Evolutionary conservation across 768 basidiomycete species (phyloP).

Genomic region (Guyanaporus albipodus): DNA sequence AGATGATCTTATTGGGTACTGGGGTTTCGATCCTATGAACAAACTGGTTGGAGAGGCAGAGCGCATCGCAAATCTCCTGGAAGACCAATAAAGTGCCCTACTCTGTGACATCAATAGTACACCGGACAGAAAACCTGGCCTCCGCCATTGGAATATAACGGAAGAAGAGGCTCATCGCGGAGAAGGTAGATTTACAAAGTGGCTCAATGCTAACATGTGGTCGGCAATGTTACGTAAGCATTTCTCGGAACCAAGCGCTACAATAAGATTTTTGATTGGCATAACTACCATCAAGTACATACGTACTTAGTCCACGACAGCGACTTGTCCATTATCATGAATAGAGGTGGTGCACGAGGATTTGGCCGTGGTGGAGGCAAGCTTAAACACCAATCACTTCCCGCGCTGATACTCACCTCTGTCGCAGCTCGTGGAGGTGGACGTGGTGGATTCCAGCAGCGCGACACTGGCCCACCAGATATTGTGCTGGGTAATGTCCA

Average conservation of each 20-base stretch:
- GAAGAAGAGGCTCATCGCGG: conserved; percentile 37
- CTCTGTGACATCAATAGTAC: conserved; percentile 8
- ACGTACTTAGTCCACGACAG: too few relatives aligned
- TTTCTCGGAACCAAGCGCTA: too few relatives aligned
- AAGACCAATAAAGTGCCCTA: conserved; percentile 30
- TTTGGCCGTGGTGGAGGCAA: conserved; percentile 52
- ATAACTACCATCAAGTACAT: too few relatives aligned
- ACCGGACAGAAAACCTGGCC: conserved; percentile 28
- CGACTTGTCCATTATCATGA: conserved; percentile 41
- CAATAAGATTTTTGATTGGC: too few relatives aligned
- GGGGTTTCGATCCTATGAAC: conserved; percentile 22
- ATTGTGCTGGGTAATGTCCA: conserved; percentile 57
- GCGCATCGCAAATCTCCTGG: conserved; percentile 31
- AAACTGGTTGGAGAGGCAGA: conserved; percentile 19
- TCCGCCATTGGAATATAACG: conserved; percentile 20
- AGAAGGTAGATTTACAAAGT: too few relatives aligned
- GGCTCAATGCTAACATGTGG: too few relatives aligned
- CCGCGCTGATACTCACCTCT: conserved; percentile 1
- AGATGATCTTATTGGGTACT: background rate
- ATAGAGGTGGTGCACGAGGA: conserved; percentile 51
- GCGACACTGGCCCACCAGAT: conserved; percentile 77
- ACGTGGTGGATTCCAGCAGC: conserved; percentile 68
- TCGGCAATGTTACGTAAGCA: too few relatives aligned
- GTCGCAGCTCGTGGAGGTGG: conserved; percentile 53
- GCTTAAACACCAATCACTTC: background rate